A percentile compares a stretch with the other conserved stretches of the same genome.
Evolutionary conservation across 2,329 filamentous ascomycete genomes (phyloP).

Genomic region (Fusarium humuli): DNA sequence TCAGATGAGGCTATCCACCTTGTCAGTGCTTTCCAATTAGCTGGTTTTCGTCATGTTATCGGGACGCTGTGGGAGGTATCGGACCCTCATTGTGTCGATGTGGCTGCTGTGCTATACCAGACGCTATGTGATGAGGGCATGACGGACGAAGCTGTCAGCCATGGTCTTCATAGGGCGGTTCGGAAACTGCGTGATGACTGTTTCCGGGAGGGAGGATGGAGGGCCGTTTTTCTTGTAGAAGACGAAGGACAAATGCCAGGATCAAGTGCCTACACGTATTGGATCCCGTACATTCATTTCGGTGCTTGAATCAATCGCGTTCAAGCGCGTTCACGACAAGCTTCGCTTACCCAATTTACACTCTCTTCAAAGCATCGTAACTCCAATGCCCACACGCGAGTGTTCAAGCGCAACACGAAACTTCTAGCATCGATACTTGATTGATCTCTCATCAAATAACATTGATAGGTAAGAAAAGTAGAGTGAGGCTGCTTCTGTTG

Average conservation of each 20-base stretch:
- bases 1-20: rapidly evolving
- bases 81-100: rapidly evolving
- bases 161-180: neutral
- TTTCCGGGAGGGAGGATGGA: rapidly evolving
- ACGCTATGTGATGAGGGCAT: neutral
- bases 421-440: too few relatives aligned
- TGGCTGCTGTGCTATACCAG: rapidly evolving
- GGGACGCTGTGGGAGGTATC: neutral
- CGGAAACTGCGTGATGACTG: rapidly evolving
- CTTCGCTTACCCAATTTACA: rapidly evolving
- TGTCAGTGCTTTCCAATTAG: neutral
- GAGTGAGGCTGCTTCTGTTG: too few relatives aligned
- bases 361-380: too few relatives aligned
- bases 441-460: too few relatives aligned
- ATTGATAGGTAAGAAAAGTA: too few relatives aligned
- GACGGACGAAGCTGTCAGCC: neutral
- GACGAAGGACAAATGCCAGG: rapidly evolving
- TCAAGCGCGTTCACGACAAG: rapidly evolving
- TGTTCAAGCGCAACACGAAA: too few relatives aligned
- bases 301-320: rapidly evolving
- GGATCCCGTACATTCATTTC: neutral
- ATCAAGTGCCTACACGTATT: rapidly evolving
- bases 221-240: rapidly evolving
- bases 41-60: neutral
- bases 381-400: too few relatives aligned